These are phyloP conservation scores for Wilcoxina mikolae DNA, from an alignment of 495 filamentous ascomycete species.

Conservation along the genomic window DNA sequence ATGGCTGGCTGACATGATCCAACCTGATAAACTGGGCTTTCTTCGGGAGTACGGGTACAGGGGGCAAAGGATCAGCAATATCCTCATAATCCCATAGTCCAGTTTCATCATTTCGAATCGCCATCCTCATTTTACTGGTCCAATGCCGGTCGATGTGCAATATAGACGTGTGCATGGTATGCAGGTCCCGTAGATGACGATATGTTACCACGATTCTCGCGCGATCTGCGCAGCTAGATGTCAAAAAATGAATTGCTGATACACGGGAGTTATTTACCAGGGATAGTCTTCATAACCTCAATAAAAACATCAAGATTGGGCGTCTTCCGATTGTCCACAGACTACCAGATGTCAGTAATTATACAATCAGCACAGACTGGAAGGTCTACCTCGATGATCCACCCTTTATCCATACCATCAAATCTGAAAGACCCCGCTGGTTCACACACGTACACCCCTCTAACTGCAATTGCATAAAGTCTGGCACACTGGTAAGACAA, in stretches of 20 bases:
- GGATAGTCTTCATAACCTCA: slow-evolving; percentile 76
- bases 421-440: slow-evolving; percentile 89
- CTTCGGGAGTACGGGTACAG: slow-evolving; percentile 50
- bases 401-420: slow-evolving; percentile 77
- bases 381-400: slow-evolving; percentile 57
- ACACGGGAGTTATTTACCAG: slow-evolving; percentile 31
- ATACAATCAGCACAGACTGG: neutral
- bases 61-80: slow-evolving; percentile 62
- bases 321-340: slow-evolving; percentile 79
- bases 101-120: slow-evolving; percentile 60
- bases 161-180: slow-evolving; percentile 86
- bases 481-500: slow-evolving; percentile 93
- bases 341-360: slow-evolving; percentile 18
- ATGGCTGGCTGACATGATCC: slow-evolving; percentile 75
- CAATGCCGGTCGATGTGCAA: slow-evolving; percentile 89
- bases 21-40: slow-evolving; percentile 82
- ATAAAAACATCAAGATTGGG: slow-evolving; percentile 79
- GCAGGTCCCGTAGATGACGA: slow-evolving; percentile 86
- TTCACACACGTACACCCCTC: slow-evolving; percentile 90
- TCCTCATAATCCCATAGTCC: slow-evolving; percentile 92
- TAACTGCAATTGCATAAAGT: slow-evolving; percentile 77
- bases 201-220: slow-evolving; percentile 84
- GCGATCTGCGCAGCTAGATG: slow-evolving; percentile 40
- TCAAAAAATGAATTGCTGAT: neutral
- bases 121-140: slow-evolving; percentile 83